Base-by-base conservation (phyloP, 805 yeast species). In the Candida peoriensis region DNA sequence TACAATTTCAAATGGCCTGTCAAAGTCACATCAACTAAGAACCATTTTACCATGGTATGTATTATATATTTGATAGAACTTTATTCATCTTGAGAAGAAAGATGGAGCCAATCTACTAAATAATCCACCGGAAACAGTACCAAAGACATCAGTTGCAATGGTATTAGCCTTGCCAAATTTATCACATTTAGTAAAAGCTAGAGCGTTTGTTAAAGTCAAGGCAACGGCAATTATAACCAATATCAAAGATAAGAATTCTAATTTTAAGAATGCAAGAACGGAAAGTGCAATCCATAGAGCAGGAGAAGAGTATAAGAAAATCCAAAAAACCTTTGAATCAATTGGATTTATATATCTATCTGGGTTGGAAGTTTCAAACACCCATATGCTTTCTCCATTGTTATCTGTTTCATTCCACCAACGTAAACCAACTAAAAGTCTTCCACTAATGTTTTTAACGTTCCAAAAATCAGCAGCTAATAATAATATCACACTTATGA, bases 361-460 rank as follows among this genome's bases (percentile, higher is more conserved):
- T 7, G 84, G 82, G 51, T 84, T 85, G 4, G 93, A 89, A 3
- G 87, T 77, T 55, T 86, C 95, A 52, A 86, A 86, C 15, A 87
- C 95, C 95, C 95, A 86, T 37, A 52, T 50, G 22, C 72, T 58
- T 6, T 63, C 68, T 13, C 73, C 66, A 8, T 70, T 57, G 14
- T 63, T 66, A 20, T 72, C 66, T 0, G 88, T 70, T 55, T 90
- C 97, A 55, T 90, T 93, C 96, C 97, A 90, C 98, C 98, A 90
- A 44, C 94, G 71, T 44, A 93, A 68, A 0, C 97, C 97, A 5
- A 93, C 97, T 37, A 90, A 60, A 37, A 86, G 70, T 39, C 97
- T 66, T 2, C 98, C 98, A 15, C 95, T 70, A 18, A 90, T 83
- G 58, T 90, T 90, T 55, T 90, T 93, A 17, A 86, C 78, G 53